phyloP scores from a whole-genome alignment of 768 basidiomycete species.

The Mycena olivaceomarginata region DNA sequence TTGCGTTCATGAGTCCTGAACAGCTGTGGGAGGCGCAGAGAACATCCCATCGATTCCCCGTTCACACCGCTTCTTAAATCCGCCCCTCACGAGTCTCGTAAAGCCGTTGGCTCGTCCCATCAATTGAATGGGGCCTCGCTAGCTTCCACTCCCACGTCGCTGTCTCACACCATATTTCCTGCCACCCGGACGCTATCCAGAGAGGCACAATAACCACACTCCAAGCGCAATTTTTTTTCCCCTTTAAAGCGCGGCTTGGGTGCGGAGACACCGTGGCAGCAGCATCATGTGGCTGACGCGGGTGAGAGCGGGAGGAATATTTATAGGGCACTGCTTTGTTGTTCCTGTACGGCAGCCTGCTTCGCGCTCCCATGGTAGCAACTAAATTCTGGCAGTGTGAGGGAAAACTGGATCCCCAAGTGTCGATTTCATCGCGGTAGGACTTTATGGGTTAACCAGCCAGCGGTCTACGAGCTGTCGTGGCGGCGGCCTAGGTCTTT shows the following conservation, averaged over 20 bases:
- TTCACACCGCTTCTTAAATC: constrained; percentile 1
- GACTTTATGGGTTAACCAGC: background rate
- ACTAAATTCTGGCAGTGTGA: background rate
- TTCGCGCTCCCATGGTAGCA: constrained; percentile 13
- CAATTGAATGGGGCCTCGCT: background rate
- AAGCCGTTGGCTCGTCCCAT: background rate
- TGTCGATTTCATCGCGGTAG: background rate
- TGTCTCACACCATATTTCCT: background rate
- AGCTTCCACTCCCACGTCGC: background rate
- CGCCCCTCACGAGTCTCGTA: background rate
- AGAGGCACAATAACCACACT: background rate
- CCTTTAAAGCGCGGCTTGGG: background rate
- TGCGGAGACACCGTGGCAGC: background rate
- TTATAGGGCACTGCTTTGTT: background rate
- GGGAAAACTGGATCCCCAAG: background rate
- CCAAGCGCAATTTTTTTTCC: background rate
- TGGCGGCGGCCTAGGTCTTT: background rate
- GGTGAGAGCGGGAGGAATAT: background rate
- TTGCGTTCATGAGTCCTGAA: constrained; percentile 3
- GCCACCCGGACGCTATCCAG: background rate
- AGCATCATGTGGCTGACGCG: background rate
- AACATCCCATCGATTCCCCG: background rate
- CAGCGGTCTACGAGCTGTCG: background rate
- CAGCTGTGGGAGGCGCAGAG: constrained; percentile 7
- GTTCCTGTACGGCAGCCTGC: background rate